A percentile compares a stretch with the other conserved stretches of the same genome.
These are phyloP conservation scores for Penicillium sp. DNA, from an alignment of 2,329 filamentous ascomycete genomes.

Conservation along the genomic window DNA sequence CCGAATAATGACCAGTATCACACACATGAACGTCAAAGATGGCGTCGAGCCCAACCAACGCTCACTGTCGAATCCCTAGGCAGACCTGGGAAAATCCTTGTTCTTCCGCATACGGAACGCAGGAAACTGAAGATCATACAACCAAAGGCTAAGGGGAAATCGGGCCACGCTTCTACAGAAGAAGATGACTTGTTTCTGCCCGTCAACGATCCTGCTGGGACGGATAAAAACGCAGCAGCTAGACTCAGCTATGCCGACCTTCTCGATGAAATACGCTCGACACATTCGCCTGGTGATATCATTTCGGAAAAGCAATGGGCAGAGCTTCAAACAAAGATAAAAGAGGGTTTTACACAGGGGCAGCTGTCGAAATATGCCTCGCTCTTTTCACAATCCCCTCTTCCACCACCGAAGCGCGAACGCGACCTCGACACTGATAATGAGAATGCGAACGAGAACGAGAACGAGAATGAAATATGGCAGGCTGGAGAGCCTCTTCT, in stretches of 20 bases:
- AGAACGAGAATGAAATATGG: slow-evolving; percentile 4
- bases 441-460: background rate
- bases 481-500: background rate
- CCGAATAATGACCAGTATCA: background rate
- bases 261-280: slow-evolving; percentile 26
- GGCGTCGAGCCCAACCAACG: slow-evolving; percentile 15
- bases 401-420: background rate
- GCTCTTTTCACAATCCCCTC: slow-evolving; percentile 5
- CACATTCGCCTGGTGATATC: slow-evolving; percentile 22
- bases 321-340: slow-evolving; percentile 25
- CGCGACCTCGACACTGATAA: background rate
- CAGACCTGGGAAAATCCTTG: slow-evolving; percentile 34
- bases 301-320: slow-evolving; percentile 27
- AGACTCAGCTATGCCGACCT: slow-evolving; percentile 19
- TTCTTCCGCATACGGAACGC: slow-evolving; percentile 26
- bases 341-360: slow-evolving; percentile 30
- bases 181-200: slow-evolving; percentile 17
- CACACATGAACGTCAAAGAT: background rate
- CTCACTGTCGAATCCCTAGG: slow-evolving; percentile 34
- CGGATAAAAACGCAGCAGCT: slow-evolving; percentile 14
- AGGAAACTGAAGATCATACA: slow-evolving; percentile 14
- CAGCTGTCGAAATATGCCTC: slow-evolving; percentile 32
- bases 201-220: slow-evolving; percentile 26
- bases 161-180: slow-evolving; percentile 12
- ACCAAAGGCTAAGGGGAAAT: slow-evolving; percentile 8